Evolutionary conservation across 192 early-diverging fungal species (phyloP), one percentile per base, ranked within the genome.

Genomic region (Linnemannia exigua): DNA sequence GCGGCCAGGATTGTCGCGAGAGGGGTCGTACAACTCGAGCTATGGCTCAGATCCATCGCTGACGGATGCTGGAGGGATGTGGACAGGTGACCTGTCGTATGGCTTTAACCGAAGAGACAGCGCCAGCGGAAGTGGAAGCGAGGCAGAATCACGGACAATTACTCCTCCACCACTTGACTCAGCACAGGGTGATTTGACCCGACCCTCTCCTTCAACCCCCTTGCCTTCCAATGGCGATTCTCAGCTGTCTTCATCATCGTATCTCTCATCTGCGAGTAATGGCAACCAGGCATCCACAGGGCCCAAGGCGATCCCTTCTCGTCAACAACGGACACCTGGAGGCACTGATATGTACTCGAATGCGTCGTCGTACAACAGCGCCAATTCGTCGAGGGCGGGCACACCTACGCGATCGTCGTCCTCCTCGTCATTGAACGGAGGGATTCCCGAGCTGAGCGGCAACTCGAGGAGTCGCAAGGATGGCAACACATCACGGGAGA

Each of bases 341-440:
- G 33, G 52, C 19, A 22, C 41, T 12, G 79, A 73, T 22, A 58
- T 47, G 28, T 70, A 58, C 37, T 85, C 82, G n/a, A 79, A 74
- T 37, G 67, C 82, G 6, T 79, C 82, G 1, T 85, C 82, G 3
- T 79, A 76, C 48, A 63, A 63, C 58, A 85, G 82, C 25, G 79
- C 82, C 1, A 79, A 47, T n/a, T 79, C 77, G 5, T 85, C 82
- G 3, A 50, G 73, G 20, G 66, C 73, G 19, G 75, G 48, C 7
- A 86, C 84, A 0, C 84, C 84, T 3, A 80, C 84, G 7, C 54
- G 84, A 38, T 86, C 84, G 7, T 86, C 84, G 17, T 86, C 84
- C 0, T 86, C 84, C 3, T 86, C 84, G 1, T 86, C 84, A 17
- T 63, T 86, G 61, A 86, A 86, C 48, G 19, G 36, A 2, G 83